Conservation (phyloP, 768 basidiomycete genomes). For the Boletellus sp. region DNA sequence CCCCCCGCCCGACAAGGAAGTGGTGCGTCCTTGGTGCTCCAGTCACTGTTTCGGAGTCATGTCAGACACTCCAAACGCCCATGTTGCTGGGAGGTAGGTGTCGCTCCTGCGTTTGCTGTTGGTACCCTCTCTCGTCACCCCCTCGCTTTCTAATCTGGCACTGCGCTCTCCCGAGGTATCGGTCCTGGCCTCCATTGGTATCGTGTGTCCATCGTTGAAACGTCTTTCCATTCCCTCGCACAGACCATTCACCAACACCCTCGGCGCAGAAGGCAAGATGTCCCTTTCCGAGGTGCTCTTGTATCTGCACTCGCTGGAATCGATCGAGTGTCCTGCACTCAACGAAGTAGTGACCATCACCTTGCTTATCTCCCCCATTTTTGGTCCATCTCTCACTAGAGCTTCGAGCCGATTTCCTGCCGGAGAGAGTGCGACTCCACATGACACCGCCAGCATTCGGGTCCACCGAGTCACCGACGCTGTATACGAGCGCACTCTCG, state of each 20-base stretch:
- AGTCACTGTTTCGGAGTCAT: constrained; percentile 6
- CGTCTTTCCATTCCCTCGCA: constrained; percentile 5
- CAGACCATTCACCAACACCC: neutral
- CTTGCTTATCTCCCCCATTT: constrained; percentile 20
- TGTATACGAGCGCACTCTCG: constrained; percentile 10
- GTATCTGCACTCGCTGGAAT: constrained; percentile 13
- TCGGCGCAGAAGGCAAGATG: constrained; percentile 14
- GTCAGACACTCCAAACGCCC: constrained; percentile 22
- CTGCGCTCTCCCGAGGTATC: constrained; percentile 18
- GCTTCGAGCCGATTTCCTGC: constrained; percentile 13
- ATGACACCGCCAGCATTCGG: constrained; percentile 16
- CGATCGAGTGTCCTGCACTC: constrained; percentile 18
- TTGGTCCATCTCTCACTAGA: constrained; percentile 15
- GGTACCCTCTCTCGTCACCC: constrained; percentile 18
- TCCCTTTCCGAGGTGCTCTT: constrained; percentile 22
- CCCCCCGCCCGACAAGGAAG: neutral
- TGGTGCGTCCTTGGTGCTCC: constrained; percentile 10
- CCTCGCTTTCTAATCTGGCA: constrained; percentile 7
- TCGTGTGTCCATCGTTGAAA: constrained; percentile 18
- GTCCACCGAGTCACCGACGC: constrained; percentile 7
- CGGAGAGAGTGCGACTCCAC: constrained; percentile 7
- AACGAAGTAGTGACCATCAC: constrained; percentile 21
- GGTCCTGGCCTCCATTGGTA: constrained; percentile 19
- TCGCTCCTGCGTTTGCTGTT: constrained; percentile 20
- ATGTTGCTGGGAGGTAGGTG: constrained; percentile 21